These are phyloP conservation scores for Podila minutissima DNA, from an alignment of 192 early-diverging fungal genomes.

Conservation along the genomic window DNA sequence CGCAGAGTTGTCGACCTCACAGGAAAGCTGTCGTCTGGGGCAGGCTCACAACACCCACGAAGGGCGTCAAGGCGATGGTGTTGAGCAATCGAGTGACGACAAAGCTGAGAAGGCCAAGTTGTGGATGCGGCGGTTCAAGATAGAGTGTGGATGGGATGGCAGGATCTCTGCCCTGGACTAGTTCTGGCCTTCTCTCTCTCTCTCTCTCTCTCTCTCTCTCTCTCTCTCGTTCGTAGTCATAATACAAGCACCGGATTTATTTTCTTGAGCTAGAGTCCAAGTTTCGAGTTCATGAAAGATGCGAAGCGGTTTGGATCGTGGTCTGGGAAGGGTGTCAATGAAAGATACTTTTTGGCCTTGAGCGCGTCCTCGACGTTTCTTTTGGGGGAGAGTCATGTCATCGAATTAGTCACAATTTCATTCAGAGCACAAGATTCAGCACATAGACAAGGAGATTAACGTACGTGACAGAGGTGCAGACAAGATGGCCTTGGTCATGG, in stretches of 20 bases:
- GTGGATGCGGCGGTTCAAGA: conserved; percentile 15
- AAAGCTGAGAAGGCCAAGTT: conserved; percentile 6
- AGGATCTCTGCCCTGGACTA: not conserved
- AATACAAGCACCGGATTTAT: no score
- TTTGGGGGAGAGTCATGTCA: not conserved
- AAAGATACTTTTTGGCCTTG: conserved; percentile 13
- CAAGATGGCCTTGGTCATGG: conserved; percentile 61
- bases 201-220: no score
- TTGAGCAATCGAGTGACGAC: not conserved
- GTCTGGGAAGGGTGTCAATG: conserved; percentile 42
- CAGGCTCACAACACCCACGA: not conserved
- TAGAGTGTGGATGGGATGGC: conserved; percentile 11
- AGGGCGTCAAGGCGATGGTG: not conserved
- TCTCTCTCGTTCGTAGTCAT: no score
- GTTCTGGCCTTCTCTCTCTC: not conserved
- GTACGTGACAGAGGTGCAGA: conserved; percentile 56
- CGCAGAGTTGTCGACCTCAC: no score
- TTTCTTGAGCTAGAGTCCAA: conserved; percentile 18
- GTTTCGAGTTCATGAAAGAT: conserved; percentile 41
- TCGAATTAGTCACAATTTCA: not conserved
- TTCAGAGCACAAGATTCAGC: not conserved
- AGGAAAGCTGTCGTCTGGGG: not conserved
- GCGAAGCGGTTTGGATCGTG: conserved; percentile 43
- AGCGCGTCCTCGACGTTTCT: conserved; percentile 41
- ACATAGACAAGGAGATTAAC: not conserved